Conservation (phyloP, 2,329 filamentous ascomycete genomes). For the Lachnellula occidentalis region DNA sequence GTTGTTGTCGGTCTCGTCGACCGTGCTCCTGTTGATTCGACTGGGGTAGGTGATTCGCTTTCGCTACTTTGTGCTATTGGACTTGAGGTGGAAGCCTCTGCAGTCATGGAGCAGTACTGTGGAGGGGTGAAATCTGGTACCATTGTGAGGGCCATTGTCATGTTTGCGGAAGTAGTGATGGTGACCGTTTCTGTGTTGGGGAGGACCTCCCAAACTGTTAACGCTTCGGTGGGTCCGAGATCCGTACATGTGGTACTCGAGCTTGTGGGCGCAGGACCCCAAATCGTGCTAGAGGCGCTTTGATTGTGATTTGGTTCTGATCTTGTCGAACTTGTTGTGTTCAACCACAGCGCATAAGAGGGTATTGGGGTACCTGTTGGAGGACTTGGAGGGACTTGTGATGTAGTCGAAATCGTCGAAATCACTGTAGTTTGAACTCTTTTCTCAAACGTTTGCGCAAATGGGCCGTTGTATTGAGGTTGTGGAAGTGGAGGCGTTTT, state of each 20-base stretch:
- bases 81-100: background rate
- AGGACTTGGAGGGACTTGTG: too few relatives aligned
- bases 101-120: slow-evolving; percentile 13
- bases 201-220: slow-evolving; percentile 19
- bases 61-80: too few relatives aligned
- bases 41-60: too few relatives aligned
- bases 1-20: slow-evolving; percentile 5
- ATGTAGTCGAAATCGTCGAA: background rate
- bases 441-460: background rate
- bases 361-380: too few relatives aligned
- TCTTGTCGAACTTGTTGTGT: too few relatives aligned
- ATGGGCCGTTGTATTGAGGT: background rate
- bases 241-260: slow-evolving; percentile 4
- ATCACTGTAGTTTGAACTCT: background rate
- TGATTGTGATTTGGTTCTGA: too few relatives aligned
- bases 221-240: slow-evolving; percentile 10
- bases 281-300: too few relatives aligned
- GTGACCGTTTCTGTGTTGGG: slow-evolving; percentile 26
- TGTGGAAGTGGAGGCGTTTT: background rate
- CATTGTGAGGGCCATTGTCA: slow-evolving; percentile 8
- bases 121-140: slow-evolving; percentile 25
- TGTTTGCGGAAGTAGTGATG: slow-evolving; percentile 16
- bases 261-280: background rate
- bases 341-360: too few relatives aligned
- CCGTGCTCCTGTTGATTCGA: too few relatives aligned